These are phyloP conservation scores for Talaromyces atroroseus DNA, from an alignment of 2,329 filamentous ascomycete species.

Conservation along the genomic window DNA sequence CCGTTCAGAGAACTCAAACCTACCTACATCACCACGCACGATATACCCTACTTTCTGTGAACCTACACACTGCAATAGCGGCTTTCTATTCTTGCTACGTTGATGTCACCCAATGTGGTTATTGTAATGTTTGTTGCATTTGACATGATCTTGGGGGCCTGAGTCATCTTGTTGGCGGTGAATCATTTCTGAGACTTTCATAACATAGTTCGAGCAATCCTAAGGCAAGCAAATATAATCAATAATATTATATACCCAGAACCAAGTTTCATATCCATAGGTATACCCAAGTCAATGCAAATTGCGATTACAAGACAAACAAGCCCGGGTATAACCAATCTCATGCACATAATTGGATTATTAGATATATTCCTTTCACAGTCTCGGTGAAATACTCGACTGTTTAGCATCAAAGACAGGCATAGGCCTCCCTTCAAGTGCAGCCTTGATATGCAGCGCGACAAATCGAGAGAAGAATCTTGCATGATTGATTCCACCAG, in stretches of 20 bases:
- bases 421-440: slow-evolving; percentile 18
- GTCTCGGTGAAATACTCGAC: neutral
- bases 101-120: neutral
- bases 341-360: too few relatives aligned
- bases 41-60: neutral
- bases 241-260: neutral
- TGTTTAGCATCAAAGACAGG: slow-evolving; percentile 1
- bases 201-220: neutral
- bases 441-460: slow-evolving; percentile 43
- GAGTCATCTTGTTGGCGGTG: neutral
- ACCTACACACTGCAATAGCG: neutral
- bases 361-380: neutral
- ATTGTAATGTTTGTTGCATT: neutral
- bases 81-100: neutral
- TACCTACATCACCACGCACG: neutral
- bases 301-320: neutral
- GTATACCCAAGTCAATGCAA: too few relatives aligned
- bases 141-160: neutral
- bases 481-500: slow-evolving; percentile 37
- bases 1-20: neutral
- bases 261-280: too few relatives aligned
- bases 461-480: slow-evolving; percentile 41
- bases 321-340: too few relatives aligned
- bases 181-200: neutral
- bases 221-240: too few relatives aligned